Evolutionary conservation across 83 land plant genomes (phyloP), one percentile per base, ranked within the genome.

Genomic region (Picea engelmannii): DNA sequence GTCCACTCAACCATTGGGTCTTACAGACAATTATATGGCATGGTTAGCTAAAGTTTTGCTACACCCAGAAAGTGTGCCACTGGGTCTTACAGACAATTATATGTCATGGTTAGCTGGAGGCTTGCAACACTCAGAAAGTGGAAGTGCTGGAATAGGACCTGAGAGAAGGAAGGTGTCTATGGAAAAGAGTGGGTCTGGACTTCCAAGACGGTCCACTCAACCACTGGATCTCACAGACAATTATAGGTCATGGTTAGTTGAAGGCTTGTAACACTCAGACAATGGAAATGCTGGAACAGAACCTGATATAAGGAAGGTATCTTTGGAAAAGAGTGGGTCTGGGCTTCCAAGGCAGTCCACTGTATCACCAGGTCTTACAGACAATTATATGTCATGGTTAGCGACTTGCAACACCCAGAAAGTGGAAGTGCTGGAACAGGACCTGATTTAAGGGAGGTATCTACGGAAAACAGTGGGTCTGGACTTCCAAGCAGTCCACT

Each of bases 401-500:
- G 52, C 23, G 49, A 21, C 23, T 42, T 71, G 52, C 24, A 71
- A 71, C 75, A 71, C 12, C 20, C 49, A 40, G 49, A 42, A 15
- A 38, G 12, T 42, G 52, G 8, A 42, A 71, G 2, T 31, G 25
- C 12, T 35, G 76, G 76, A 73, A 44, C n/a, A 73, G 55, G 21
- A 73, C 10, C 76, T 44, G 76, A 27, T 27, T 1, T 27, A 27
- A 27, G 47, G 47, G 44, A 20, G 58, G 58, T 52, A 12, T 52
- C 12, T 52, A 11, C 11, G 12, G 58, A 52, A 52, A 49, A 49
- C 10, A 8, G 52, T 70, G 44, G 31, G 31, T 27, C 31, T 27
- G 31, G 31, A 27, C 31, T 27, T 80, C 21, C 85, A 80, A 52
- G 95, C 8, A 0, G 7, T 8, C 31, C 31, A 27, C 31, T 27